These are phyloP conservation scores for Camellia oleifera DNA, from an alignment of 179 eudicot genomes.

Conservation along the genomic window DNA sequence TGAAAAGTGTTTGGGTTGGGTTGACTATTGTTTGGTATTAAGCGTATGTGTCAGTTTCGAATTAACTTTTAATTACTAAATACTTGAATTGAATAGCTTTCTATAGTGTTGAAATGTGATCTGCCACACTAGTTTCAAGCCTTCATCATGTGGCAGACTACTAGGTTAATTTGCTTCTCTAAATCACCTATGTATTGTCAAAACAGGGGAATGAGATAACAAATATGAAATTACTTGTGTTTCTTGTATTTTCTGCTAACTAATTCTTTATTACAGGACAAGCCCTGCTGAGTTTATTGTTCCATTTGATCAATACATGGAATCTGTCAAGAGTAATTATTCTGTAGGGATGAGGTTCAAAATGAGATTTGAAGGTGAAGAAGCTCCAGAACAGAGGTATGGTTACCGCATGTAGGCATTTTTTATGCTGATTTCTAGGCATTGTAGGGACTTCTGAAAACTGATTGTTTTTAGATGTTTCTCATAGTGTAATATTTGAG, in stretches of 20 bases:
- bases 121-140: neutral
- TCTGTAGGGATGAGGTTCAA: slow-evolving; percentile 95
- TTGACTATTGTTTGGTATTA: too few species aligned
- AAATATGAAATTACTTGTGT: neutral
- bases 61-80: neutral
- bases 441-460: neutral
- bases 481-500: neutral
- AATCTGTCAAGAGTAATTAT: slow-evolving; percentile 65
- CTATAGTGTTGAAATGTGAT: neutral
- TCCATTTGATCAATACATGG: slow-evolving; percentile 85
- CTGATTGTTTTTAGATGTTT: neutral
- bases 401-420: neutral
- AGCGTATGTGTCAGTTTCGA: too few species aligned
- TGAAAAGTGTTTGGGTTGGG: too few species aligned
- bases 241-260: neutral
- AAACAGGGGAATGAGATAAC: neutral
- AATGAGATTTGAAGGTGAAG: slow-evolving; percentile 99
- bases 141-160: neutral
- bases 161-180: neutral
- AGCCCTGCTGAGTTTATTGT: slow-evolving; percentile 94
- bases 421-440: too few species aligned
- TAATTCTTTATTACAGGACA: slow-evolving; percentile 49
- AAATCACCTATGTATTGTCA: neutral
- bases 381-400: slow-evolving; percentile 98
- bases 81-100: too few species aligned